Percentiles rank a stretch among this genome's conserved stretches.
phyloP scores from a whole-genome alignment of 1,284 basidiomycete species.

The Schizopora paradoxa region DNA sequence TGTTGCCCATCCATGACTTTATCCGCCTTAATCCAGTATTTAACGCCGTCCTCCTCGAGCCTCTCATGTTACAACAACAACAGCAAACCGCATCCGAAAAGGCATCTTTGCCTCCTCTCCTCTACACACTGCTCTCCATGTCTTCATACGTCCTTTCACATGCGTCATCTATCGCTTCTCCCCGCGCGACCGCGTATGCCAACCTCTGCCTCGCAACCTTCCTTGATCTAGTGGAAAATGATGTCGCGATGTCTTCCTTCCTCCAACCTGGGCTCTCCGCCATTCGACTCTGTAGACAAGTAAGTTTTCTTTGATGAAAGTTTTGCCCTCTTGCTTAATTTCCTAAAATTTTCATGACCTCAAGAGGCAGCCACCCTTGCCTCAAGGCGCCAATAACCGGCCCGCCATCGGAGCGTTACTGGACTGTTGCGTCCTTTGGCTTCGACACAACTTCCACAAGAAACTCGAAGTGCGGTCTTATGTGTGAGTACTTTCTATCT shows the following conservation, averaged over 20 bases:
- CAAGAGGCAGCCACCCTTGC: slow-evolving; percentile 49
- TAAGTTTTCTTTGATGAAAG: slow-evolving; percentile 23
- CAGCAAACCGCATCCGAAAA: slow-evolving; percentile 18
- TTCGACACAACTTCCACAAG: slow-evolving; percentile 62
- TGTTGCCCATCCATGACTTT: slow-evolving; percentile 58
- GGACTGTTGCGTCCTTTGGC: slow-evolving; percentile 63
- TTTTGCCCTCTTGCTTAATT: slow-evolving; percentile 2
- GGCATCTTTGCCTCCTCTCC: slow-evolving; percentile 28
- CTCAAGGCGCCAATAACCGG: slow-evolving; percentile 32
- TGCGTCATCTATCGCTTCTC: slow-evolving; percentile 50
- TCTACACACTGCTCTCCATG: slow-evolving; percentile 45
- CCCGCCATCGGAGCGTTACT: slow-evolving; percentile 50
- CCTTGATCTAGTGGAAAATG: slow-evolving; percentile 44
- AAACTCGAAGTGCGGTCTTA: slow-evolving; percentile 51
- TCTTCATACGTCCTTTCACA: slow-evolving; percentile 61
- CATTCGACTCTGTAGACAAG: slow-evolving; percentile 59
- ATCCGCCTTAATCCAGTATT: slow-evolving; percentile 45
- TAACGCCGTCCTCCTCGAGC: slow-evolving; percentile 37
- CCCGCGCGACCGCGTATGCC: slow-evolving; percentile 55
- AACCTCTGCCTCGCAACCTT: slow-evolving; percentile 49
- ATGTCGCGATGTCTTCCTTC: slow-evolving; percentile 40
- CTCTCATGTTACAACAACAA: too few relatives aligned
- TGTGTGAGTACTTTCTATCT: slow-evolving; percentile 35
- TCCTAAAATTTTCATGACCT: too few relatives aligned
- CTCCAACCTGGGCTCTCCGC: slow-evolving; percentile 30